Conservation (phyloP, 148 eudicot genomes). For the Agrostemma githago region DNA sequence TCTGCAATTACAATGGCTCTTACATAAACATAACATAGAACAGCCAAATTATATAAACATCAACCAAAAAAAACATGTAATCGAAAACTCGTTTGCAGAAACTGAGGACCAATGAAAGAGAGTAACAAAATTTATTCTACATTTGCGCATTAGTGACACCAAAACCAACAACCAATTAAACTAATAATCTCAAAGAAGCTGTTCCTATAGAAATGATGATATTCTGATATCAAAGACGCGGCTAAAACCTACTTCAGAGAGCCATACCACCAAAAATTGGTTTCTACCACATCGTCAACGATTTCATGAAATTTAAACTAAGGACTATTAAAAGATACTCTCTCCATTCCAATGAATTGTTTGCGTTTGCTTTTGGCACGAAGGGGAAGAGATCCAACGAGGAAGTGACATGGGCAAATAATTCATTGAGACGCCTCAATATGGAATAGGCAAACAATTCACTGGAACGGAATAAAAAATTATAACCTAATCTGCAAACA, state of each 20-base stretch:
- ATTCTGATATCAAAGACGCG: background rate
- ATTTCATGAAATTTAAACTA: background rate
- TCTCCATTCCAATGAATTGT: no score
- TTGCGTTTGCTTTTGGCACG: no score
- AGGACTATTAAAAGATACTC: no score
- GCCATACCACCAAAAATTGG: background rate
- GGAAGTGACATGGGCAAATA: no score
- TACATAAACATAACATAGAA: slow-evolving; percentile 7
- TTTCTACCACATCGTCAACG: background rate
- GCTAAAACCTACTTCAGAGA: background rate
- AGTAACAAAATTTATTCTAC: background rate
- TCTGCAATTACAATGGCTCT: slow-evolving; percentile 26
- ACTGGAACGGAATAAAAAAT: no score
- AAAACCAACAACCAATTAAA: background rate
- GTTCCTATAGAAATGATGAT: background rate
- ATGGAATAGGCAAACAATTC: no score
- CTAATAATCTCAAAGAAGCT: no score
- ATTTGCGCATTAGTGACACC: background rate
- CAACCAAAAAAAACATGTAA: background rate
- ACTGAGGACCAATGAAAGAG: background rate
- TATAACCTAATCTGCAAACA: background rate
- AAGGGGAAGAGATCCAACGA: no score
- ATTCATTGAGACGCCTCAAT: no score
- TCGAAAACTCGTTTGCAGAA: background rate
- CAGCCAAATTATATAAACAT: background rate